Percentiles rank a stretch among this genome's conserved stretches.
Conservation (phyloP, 2,329 filamentous ascomycete genomes). For the Colletotrichum agaves region DNA sequence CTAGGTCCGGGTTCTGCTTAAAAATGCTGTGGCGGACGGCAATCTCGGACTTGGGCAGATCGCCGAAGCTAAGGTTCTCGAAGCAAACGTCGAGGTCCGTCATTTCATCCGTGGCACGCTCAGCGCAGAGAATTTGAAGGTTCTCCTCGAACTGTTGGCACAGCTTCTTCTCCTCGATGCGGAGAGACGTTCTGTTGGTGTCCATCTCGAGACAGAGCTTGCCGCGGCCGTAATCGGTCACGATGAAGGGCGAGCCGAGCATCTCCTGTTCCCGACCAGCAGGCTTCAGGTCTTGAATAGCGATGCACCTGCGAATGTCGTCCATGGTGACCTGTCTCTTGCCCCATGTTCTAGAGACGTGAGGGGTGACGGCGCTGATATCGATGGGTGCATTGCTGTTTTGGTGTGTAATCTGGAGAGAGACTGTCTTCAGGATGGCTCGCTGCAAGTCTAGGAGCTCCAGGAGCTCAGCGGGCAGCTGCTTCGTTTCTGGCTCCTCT, state of each 20-base stretch:
- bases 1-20: constrained; percentile 64
- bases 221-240: constrained; percentile 63
- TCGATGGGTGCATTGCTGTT: constrained; percentile 72
- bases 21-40: constrained; percentile 59
- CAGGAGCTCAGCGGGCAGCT: constrained; percentile 62
- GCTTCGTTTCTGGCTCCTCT: constrained; percentile 45
- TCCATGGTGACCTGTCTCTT: constrained; percentile 73
- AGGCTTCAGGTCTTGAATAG: constrained; percentile 64
- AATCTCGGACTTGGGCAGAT: constrained; percentile 67
- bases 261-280: constrained; percentile 40
- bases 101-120: constrained; percentile 45
- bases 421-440: constrained; percentile 74
- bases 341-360: constrained; percentile 76
- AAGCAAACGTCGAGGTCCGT: constrained; percentile 60
- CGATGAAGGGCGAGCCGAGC: constrained; percentile 51
- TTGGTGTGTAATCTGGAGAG: constrained; percentile 76
- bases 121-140: constrained; percentile 58
- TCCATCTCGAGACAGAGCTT: constrained; percentile 70
- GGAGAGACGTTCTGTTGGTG: constrained; percentile 47
- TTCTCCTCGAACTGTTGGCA: constrained; percentile 66
- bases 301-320: constrained; percentile 75
- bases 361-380: constrained; percentile 68
- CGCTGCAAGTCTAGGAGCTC: constrained; percentile 73
- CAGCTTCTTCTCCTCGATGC: constrained; percentile 62
- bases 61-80: constrained; percentile 44